phyloP scores from a whole-genome alignment of 768 basidiomycete genomes.

The Cyclocybe aegerita region DNA sequence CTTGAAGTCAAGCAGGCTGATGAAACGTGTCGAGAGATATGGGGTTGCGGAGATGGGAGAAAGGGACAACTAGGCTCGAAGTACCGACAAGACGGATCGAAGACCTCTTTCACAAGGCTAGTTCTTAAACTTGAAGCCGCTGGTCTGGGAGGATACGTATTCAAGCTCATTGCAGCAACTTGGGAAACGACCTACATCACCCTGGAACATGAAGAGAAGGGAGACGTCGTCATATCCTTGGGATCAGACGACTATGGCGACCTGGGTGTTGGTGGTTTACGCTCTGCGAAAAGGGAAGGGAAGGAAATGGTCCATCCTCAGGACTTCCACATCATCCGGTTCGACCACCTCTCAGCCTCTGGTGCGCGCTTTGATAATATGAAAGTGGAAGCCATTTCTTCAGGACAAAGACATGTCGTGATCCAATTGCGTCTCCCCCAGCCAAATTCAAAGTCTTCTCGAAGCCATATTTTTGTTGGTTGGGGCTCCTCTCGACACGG shows the following conservation, averaged over 20 bases:
- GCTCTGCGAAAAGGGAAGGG: not conserved
- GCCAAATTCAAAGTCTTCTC: slow-evolving; percentile 16
- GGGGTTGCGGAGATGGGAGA: slow-evolving; percentile 74
- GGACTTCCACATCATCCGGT: slow-evolving; percentile 40
- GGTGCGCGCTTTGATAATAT: slow-evolving; percentile 19
- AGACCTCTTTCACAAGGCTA: slow-evolving; percentile 48
- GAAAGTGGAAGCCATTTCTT: slow-evolving; percentile 42
- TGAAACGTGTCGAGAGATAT: slow-evolving; percentile 40
- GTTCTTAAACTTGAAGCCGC: slow-evolving; percentile 34
- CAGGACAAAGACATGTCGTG: slow-evolving; percentile 77
- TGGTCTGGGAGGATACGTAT: slow-evolving; percentile 39
- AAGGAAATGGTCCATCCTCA: slow-evolving; percentile 12
- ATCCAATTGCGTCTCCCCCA: slow-evolving; percentile 34
- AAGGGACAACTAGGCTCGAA: slow-evolving; percentile 69
- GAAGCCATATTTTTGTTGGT: slow-evolving; percentile 51
- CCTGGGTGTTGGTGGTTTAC: slow-evolving; percentile 53
- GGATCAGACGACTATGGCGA: slow-evolving; percentile 86
- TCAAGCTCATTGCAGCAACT: slow-evolving; percentile 55
- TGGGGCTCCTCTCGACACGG: slow-evolving; percentile 90
- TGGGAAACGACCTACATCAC: slow-evolving; percentile 89
- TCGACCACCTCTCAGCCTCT: slow-evolving; percentile 36
- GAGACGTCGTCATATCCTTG: slow-evolving; percentile 70
- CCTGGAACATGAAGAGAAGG: slow-evolving; percentile 38
- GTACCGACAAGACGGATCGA: slow-evolving; percentile 20
- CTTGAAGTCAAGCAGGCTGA: slow-evolving; percentile 31